These are phyloP conservation scores for Lachancea waltii DNA, from an alignment of 805 yeast species.

Conservation along the genomic window DNA sequence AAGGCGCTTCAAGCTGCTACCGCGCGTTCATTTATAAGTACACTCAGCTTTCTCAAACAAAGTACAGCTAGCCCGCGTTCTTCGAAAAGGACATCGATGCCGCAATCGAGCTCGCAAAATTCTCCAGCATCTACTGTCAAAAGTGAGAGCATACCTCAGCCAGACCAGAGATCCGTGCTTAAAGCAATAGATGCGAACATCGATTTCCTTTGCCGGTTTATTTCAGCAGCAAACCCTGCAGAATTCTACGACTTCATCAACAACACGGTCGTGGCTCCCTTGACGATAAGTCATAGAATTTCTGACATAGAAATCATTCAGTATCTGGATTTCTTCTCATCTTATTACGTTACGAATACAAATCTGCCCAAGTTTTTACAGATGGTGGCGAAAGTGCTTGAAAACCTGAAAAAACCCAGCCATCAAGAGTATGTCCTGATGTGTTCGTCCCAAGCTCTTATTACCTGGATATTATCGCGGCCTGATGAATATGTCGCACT, in stretches of 20 bases:
- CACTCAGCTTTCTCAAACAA: slow-evolving; percentile 31
- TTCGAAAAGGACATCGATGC: slow-evolving; percentile 26
- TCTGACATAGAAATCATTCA: slow-evolving; percentile 37
- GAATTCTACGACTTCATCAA: slow-evolving; percentile 36
- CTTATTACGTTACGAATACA: slow-evolving; percentile 36
- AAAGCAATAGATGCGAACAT: slow-evolving; percentile 34
- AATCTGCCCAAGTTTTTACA: slow-evolving; percentile 36
- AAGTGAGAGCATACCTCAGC: neutral
- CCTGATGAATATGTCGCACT: slow-evolving; percentile 38
- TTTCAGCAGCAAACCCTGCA: slow-evolving; percentile 45
- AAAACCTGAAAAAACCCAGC: slow-evolving; percentile 36
- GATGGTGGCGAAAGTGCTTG: slow-evolving; percentile 34
- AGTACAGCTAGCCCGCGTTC: slow-evolving; percentile 29
- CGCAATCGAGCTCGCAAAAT: slow-evolving; percentile 9
- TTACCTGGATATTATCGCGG: slow-evolving; percentile 45
- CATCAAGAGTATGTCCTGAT: slow-evolving; percentile 42
- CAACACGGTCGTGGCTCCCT: slow-evolving; percentile 18
- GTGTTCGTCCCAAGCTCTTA: slow-evolving; percentile 41
- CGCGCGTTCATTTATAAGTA: slow-evolving; percentile 27
- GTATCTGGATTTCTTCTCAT: slow-evolving; percentile 41
- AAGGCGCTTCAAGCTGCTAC: slow-evolving; percentile 21
- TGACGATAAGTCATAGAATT: slow-evolving; percentile 31
- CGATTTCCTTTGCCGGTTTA: slow-evolving; percentile 38
- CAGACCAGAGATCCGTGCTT: slow-evolving; percentile 2
- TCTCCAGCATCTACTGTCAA: slow-evolving; percentile 1